A percentile compares a stretch with the other conserved stretches of the same genome.
Conservation (phyloP, 192 early-diverging fungal genomes). For the Spinellus fusiger region DNA sequence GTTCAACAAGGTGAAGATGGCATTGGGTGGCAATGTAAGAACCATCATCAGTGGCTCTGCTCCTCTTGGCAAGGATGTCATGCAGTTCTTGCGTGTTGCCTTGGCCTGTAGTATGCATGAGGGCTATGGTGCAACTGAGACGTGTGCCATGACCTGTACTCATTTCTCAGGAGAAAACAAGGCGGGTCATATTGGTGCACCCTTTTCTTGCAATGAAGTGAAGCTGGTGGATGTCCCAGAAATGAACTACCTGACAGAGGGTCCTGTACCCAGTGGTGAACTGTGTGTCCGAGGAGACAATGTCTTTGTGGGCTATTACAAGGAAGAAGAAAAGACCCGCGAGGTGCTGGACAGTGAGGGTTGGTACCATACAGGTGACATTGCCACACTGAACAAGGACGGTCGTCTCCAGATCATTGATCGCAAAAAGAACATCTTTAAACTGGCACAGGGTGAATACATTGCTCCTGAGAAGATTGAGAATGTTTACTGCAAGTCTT, state of each 20-base stretch:
- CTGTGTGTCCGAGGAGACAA: constrained; percentile 76
- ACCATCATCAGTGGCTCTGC: constrained; percentile 82
- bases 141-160: constrained; percentile 47
- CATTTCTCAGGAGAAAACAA: constrained; percentile 53
- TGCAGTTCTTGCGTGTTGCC: constrained; percentile 76
- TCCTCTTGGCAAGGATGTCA: constrained; percentile 74
- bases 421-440: constrained; percentile 81
- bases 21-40: constrained; percentile 80
- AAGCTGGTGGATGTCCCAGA: constrained; percentile 89
- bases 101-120: constrained; percentile 75
- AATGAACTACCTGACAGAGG: constrained; percentile 74
- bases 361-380: constrained; percentile 84
- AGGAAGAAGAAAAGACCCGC: constrained; percentile 66
- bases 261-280: constrained; percentile 86
- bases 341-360: constrained; percentile 78
- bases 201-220: constrained; percentile 64
- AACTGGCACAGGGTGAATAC: constrained; percentile 52
- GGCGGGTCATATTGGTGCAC: constrained; percentile 74
- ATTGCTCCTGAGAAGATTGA: constrained; percentile 85
- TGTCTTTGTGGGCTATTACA: constrained; percentile 74
- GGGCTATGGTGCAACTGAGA: constrained; percentile 89
- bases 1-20: constrained; percentile 67
- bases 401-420: constrained; percentile 78
- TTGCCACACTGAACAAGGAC: constrained; percentile 62
- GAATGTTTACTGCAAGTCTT: constrained; percentile 50